These are phyloP conservation scores for Coleophoma cylindrospora DNA, from an alignment of 2,329 filamentous ascomycete species.

Conservation along the genomic window DNA sequence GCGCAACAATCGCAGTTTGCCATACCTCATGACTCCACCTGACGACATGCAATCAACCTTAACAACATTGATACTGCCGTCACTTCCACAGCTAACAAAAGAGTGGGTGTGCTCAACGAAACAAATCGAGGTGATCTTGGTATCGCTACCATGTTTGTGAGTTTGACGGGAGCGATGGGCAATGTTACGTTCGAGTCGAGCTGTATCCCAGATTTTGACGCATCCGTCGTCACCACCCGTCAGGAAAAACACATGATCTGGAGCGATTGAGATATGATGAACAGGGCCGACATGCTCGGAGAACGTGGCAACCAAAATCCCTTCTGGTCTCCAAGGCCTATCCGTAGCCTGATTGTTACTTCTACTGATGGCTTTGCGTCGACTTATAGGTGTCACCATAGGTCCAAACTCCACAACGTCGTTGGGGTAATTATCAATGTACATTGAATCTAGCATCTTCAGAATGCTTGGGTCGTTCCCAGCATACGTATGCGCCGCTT, in stretches of 20 bases:
- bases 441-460: conserved; percentile 78
- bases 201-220: conserved; percentile 91
- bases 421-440: conserved; percentile 64
- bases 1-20: conserved; percentile 69
- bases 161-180: conserved; percentile 83
- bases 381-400: conserved; percentile 64
- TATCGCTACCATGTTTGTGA: conserved; percentile 67
- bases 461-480: conserved; percentile 70
- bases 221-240: conserved; percentile 88
- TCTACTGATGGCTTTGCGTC: conserved; percentile 41
- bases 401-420: conserved; percentile 73
- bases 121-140: conserved; percentile 74
- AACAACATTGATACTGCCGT: conserved; percentile 86
- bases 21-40: conserved; percentile 64
- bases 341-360: conserved; percentile 28
- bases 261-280: conserved; percentile 75
- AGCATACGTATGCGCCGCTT: conserved; percentile 74
- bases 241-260: conserved; percentile 91
- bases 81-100: conserved; percentile 84
- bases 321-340: conserved; percentile 76
- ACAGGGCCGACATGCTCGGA: conserved; percentile 81
- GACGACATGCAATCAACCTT: conserved; percentile 57
- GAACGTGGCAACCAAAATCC: conserved; percentile 81
- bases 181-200: conserved; percentile 84
- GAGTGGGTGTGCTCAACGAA: conserved; percentile 94